A percentile compares a stretch with the other conserved stretches of the same genome.
Conservation (phyloP, 352 stramenopile species). For the Globisporangium middletonii region DNA sequence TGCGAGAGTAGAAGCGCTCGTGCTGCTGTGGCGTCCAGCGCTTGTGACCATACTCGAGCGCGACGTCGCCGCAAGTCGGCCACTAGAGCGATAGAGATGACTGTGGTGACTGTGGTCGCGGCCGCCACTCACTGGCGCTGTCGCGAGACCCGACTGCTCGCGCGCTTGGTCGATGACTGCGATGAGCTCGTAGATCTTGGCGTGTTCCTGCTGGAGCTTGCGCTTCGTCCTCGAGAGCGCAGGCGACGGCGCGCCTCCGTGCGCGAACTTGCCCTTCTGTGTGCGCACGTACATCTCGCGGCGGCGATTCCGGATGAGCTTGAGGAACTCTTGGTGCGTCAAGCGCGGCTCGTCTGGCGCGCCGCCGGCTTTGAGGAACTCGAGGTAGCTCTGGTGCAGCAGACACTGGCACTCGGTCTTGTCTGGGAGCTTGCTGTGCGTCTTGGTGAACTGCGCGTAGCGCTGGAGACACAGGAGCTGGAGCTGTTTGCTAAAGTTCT, state of each 20-base stretch:
- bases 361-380: conserved; percentile 52
- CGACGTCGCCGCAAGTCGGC: not conserved
- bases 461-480: conserved; percentile 54
- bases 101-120: not conserved
- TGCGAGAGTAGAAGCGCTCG: conserved; percentile 8
- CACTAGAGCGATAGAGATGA: not conserved
- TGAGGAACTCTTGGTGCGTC: conserved; percentile 52
- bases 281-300: conserved; percentile 45
- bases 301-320: conserved; percentile 62
- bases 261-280: conserved; percentile 13
- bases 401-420: conserved; percentile 42
- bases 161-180: conserved; percentile 51
- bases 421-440: conserved; percentile 31
- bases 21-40: not conserved
- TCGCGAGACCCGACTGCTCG: conserved; percentile 20
- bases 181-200: conserved; percentile 56
- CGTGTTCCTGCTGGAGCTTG: conserved; percentile 42
- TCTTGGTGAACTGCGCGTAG: conserved; percentile 38
- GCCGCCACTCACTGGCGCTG: conserved; percentile 18
- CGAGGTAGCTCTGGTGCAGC: conserved; percentile 40
- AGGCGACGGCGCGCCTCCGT: not conserved
- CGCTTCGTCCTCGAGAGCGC: conserved; percentile 35
- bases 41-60: not conserved
- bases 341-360: conserved; percentile 39
- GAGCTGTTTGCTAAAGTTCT: conserved; percentile 66